Base-by-base conservation (phyloP, 352 stramenopile genomes). In the Pythium myriotylum region DNA sequence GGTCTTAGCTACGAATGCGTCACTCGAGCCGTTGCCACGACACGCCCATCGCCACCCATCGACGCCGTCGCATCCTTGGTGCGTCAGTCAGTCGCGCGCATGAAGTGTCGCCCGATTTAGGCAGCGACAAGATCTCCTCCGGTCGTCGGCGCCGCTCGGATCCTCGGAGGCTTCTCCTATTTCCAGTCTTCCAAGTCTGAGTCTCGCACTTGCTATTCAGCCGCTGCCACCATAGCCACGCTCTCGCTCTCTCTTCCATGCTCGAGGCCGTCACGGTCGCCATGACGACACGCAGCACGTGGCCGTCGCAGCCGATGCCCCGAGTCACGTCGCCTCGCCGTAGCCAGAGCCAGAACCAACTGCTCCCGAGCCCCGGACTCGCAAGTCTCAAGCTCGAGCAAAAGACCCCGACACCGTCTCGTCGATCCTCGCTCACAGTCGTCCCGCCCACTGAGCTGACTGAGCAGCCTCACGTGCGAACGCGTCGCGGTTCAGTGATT, bases 261-360 rank as follows among this genome's bases (percentile, higher is more conserved):
- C 46, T 53, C 24, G 46, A 53, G 46, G 29, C 26, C 10, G 29
- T 35, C 29, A 17, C 24, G 46, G 20, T 49, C 42, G 19, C 19
- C 19, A 17, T n/a, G 42, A 20, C 43, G 22, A 20, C 8, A 17
- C 43, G 27, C 39, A 51, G 53, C 43, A 47, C 39, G 41, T 45
- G 17, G 43, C 4, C 10, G 13, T 3, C 52, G 29, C 22, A 22
- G 41, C 40, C 53, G 20, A 1, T 29, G 22, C 26, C 39, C 4
- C n/a, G 35, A 19, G 9, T 20, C 8, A n/a, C 23, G n/a, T 49
- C 13, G 9, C 46, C 27, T 17, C 62, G 42, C 32, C 67, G 46
- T 3, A 67, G 55, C 48, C 40, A 60, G n/a, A 70, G 51, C 45
- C 53, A 65, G 22, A 73, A 67, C 53, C 67, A 70, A 32, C 23